Conservation (phyloP, 805 yeast genomes). For the Candida wancherniae region DNA sequence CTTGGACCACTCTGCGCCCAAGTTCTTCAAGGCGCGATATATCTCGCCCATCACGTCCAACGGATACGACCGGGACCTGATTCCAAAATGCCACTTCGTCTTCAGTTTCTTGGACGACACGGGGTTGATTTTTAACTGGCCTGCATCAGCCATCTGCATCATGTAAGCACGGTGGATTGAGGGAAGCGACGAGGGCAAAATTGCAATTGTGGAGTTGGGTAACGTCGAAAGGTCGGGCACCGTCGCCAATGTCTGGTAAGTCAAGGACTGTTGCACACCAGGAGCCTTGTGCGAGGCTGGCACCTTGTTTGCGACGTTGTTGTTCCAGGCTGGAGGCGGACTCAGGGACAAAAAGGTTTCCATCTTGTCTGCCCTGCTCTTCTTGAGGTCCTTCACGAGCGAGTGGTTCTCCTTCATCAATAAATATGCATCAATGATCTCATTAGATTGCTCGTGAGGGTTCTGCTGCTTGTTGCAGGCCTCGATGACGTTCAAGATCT, state of each 20-base stretch:
- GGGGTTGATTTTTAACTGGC: slow-evolving; percentile 39
- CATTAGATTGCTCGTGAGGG: slow-evolving; percentile 46
- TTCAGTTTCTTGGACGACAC: slow-evolving; percentile 77
- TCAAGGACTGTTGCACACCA: slow-evolving; percentile 41
- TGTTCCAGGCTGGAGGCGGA: slow-evolving; percentile 50
- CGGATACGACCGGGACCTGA: slow-evolving; percentile 92
- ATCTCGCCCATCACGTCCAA: slow-evolving; percentile 98
- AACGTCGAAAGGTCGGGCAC: slow-evolving; percentile 46
- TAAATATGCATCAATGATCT: slow-evolving; percentile 81
- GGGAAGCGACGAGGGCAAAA: slow-evolving; percentile 89
- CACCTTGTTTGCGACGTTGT: slow-evolving; percentile 9
- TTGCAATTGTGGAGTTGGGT: slow-evolving; percentile 81
- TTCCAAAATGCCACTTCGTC: slow-evolving; percentile 98
- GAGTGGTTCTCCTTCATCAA: slow-evolving; percentile 75
- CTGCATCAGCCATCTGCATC: slow-evolving; percentile 46
- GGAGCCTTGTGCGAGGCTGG: slow-evolving; percentile 32
- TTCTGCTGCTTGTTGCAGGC: slow-evolving; percentile 38
- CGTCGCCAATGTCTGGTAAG: slow-evolving; percentile 44
- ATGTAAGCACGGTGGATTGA: slow-evolving; percentile 91
- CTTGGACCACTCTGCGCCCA: slow-evolving; percentile 97
- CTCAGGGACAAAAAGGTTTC: slow-evolving; percentile 58
- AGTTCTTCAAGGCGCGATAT: slow-evolving; percentile 83
- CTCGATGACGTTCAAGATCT: slow-evolving; percentile 67
- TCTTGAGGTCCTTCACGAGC: slow-evolving; percentile 62
- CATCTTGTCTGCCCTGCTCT: slow-evolving; percentile 44